phyloP scores from a whole-genome alignment of 805 yeast species.

The Nakazawaea holstii region DNA sequence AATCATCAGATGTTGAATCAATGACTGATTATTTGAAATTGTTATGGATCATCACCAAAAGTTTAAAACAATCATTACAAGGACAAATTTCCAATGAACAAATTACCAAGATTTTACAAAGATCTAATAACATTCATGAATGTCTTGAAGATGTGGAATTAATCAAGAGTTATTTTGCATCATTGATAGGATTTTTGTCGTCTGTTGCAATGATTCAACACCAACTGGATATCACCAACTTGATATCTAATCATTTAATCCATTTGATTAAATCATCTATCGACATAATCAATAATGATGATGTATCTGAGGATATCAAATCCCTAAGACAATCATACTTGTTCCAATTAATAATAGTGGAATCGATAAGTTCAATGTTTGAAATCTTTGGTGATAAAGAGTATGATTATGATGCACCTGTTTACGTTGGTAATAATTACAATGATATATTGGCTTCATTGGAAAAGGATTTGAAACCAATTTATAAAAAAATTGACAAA shows the following conservation, averaged over 20 bases:
- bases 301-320: neutral
- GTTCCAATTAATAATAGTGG: slow-evolving; percentile 34
- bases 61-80: slow-evolving; percentile 30
- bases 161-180: slow-evolving; percentile 16
- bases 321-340: slow-evolving; percentile 1
- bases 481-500: slow-evolving; percentile 62
- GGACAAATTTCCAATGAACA: slow-evolving; percentile 22
- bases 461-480: slow-evolving; percentile 42
- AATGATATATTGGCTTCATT: slow-evolving; percentile 34
- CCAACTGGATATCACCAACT: slow-evolving; percentile 2
- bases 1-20: slow-evolving; percentile 11
- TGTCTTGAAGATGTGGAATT: slow-evolving; percentile 10
- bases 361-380: slow-evolving; percentile 59
- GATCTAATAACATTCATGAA: slow-evolving; percentile 5
- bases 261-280: slow-evolving; percentile 1
- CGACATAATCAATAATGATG: neutral
- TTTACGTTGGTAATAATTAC: slow-evolving; percentile 55
- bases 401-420: slow-evolving; percentile 60
- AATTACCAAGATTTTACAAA: slow-evolving; percentile 22
- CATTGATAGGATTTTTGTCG: slow-evolving; percentile 20
- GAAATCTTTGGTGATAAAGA: slow-evolving; percentile 76
- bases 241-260: neutral
- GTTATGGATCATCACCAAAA: slow-evolving; percentile 33
- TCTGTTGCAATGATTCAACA: slow-evolving; percentile 15
- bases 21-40: slow-evolving; percentile 31